Evolutionary conservation across 2,329 filamentous ascomycete species (phyloP), one percentile per base, ranked within the genome.

Genomic region (Aspergillus terreus): DNA sequence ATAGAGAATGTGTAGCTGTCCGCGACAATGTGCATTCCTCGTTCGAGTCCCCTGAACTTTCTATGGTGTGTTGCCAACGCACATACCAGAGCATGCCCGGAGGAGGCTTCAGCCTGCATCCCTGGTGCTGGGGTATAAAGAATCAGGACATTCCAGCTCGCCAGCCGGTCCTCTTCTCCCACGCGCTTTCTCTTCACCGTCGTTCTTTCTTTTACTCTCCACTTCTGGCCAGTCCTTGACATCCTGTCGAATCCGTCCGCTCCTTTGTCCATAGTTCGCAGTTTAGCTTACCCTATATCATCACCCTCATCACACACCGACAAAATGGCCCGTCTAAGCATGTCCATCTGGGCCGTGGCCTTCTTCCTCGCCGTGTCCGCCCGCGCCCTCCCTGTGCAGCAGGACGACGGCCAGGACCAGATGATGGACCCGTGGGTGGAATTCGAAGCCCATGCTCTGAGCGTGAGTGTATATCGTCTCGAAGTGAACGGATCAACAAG

Each of bases 251-350:
- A 23, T 6, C 15, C 14, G 19, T 46, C 6, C 15, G 21, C 6
- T 32, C 17, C 21, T 36, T 36, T 21, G 15, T 19, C 49, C 41
- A 47, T 51, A 15, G 14, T 33, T 7, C 25, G 15, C 19, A 12
- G 5, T 58, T 59, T 27, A 47, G 30, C 25, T 23, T n/a, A 25
- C 48, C 57, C 46, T 36, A 19, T 1, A 30, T 36, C 15, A 21
- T 50, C 23, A 35, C 30, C 23, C 5, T 23, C 4, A 23, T 23
- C 23, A 23, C 52, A 44, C 35, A n/a, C 15, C 35, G 25, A 38
- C 54, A 63, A 27, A 54, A 70, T 71, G 68, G 58, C 64, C 41
- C 68, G 66, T 36, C 57, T 67, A 58, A 68, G 44, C 40, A 38
- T 68, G 19, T 66, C 64, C 23, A 53, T 67, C 46, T 51, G 69